A percentile compares a stretch with the other conserved stretches of the same genome.
phyloP scores from a whole-genome alignment of 768 basidiomycete genomes.

The Hygrocybe coccinea region DNA sequence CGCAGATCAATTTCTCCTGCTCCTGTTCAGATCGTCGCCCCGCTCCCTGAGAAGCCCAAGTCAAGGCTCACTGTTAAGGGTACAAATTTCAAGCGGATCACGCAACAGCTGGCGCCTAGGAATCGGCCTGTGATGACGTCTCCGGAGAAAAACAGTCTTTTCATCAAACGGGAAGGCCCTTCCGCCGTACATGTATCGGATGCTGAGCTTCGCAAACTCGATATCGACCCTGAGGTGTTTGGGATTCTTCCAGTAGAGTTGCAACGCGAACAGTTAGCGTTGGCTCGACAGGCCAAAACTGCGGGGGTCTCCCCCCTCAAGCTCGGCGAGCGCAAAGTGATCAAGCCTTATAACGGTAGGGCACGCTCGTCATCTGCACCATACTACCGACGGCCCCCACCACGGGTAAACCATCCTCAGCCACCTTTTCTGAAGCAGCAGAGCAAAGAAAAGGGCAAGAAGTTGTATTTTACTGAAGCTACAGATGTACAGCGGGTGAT shows the following conservation, averaged over 20 bases:
- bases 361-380: conserved; percentile 39
- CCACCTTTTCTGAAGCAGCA: conserved; percentile 55
- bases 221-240: conserved; percentile 74
- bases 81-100: conserved; percentile 52
- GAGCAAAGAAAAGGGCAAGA: conserved; percentile 52
- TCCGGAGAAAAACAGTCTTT: conserved; percentile 30
- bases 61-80: conserved; percentile 30
- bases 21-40: conserved; percentile 11
- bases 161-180: conserved; percentile 29
- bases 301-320: conserved; percentile 38
- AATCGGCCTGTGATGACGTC: conserved; percentile 38
- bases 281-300: conserved; percentile 47
- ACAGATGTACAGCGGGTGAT: conserved; percentile 70
- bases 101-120: conserved; percentile 58
- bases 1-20: conserved; percentile 54
- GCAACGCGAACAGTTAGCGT: conserved; percentile 71
- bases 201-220: conserved; percentile 55
- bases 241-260: conserved; percentile 55
- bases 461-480: conserved; percentile 55
- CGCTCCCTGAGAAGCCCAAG: conserved; percentile 29
- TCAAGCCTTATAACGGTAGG: conserved; percentile 48
- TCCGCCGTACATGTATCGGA: conserved; percentile 44
- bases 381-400: conserved; percentile 45
- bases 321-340: conserved; percentile 43
- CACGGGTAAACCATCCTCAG: conserved; percentile 48